These are phyloP conservation scores for Trichoderma citrinoviride DNA, from an alignment of 2,329 filamentous ascomycete genomes.

Conservation along the genomic window DNA sequence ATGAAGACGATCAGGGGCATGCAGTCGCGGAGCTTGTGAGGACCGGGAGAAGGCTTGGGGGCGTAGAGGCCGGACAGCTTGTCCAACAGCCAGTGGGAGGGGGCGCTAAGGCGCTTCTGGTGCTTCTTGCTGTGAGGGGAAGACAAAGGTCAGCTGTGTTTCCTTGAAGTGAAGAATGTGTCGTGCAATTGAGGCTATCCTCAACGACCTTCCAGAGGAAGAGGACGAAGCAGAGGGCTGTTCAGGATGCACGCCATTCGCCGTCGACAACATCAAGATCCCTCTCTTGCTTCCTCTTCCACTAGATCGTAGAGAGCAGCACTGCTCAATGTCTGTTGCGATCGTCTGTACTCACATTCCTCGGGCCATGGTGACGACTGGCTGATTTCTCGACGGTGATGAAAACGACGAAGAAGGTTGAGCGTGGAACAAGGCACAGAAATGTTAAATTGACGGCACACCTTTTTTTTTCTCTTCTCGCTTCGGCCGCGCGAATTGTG, in stretches of 20 bases:
- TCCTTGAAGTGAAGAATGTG: not conserved
- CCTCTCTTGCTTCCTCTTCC: not conserved
- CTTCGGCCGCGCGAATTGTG: constrained; percentile 27
- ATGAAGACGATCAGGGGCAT: constrained; percentile 99
- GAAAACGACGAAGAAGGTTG: constrained; percentile 33
- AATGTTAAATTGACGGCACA: constrained; percentile 24
- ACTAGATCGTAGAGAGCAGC: not conserved
- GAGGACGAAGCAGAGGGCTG: not conserved
- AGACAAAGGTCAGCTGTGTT: constrained; percentile 32
- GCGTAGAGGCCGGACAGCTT: constrained; percentile 93
- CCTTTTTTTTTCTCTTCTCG: constrained; percentile 30
- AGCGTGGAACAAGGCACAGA: constrained; percentile 29
- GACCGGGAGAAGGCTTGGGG: constrained; percentile 72
- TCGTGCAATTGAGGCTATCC: not conserved
- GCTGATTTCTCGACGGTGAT: constrained; percentile 40
- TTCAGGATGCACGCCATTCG: not conserved
- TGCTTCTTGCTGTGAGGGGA: constrained; percentile 79
- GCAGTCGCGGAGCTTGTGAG: constrained; percentile 99
- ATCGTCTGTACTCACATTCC: constrained; percentile 53
- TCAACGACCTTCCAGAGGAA: not conserved
- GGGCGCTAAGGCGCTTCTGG: constrained; percentile 99
- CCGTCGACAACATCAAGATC: not conserved
- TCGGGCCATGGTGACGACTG: constrained; percentile 59
- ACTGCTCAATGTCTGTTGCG: not conserved
- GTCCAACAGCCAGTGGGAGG: constrained; percentile 99